These are phyloP conservation scores for Penicillium sp. DNA, from an alignment of 2,329 filamentous ascomycete species.

Conservation along the genomic window DNA sequence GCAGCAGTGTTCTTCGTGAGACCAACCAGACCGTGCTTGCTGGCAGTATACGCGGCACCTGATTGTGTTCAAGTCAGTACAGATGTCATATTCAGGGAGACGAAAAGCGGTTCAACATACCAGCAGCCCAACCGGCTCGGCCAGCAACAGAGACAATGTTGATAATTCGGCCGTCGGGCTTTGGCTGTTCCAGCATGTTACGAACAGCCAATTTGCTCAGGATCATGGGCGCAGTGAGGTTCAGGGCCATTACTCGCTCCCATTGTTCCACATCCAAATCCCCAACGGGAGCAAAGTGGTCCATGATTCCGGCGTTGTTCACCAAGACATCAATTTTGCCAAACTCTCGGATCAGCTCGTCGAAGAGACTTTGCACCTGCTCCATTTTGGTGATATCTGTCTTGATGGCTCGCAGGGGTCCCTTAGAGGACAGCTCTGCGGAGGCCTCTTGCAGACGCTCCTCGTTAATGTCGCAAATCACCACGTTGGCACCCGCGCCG, in stretches of 20 bases:
- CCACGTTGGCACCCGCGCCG: slow-evolving; percentile 43
- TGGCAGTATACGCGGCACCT: slow-evolving; percentile 57
- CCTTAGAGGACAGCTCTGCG: slow-evolving; percentile 28
- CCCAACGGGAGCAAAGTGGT: slow-evolving; percentile 59
- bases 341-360: slow-evolving; percentile 39
- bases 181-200: slow-evolving; percentile 46
- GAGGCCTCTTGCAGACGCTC: slow-evolving; percentile 31
- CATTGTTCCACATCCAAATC: slow-evolving; percentile 52
- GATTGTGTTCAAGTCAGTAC: background rate
- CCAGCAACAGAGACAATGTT: slow-evolving; percentile 57
- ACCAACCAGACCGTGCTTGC: slow-evolving; percentile 59
- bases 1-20: slow-evolving; percentile 62
- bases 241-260: slow-evolving; percentile 60
- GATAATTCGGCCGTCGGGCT: slow-evolving; percentile 53
- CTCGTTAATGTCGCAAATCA: slow-evolving; percentile 44
- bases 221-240: slow-evolving; percentile 60
- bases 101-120: slow-evolving; percentile 31
- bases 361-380: slow-evolving; percentile 45
- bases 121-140: slow-evolving; percentile 47
- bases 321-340: slow-evolving; percentile 60
- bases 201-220: slow-evolving; percentile 57
- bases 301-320: slow-evolving; percentile 63
- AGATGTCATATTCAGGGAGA: background rate
- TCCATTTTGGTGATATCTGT: slow-evolving; percentile 43
- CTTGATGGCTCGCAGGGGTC: slow-evolving; percentile 35